Evolutionary conservation across 164 flowering plant species (phyloP), one percentile per base, ranked within the genome.

Genomic region (Vitis cinerea): DNA sequence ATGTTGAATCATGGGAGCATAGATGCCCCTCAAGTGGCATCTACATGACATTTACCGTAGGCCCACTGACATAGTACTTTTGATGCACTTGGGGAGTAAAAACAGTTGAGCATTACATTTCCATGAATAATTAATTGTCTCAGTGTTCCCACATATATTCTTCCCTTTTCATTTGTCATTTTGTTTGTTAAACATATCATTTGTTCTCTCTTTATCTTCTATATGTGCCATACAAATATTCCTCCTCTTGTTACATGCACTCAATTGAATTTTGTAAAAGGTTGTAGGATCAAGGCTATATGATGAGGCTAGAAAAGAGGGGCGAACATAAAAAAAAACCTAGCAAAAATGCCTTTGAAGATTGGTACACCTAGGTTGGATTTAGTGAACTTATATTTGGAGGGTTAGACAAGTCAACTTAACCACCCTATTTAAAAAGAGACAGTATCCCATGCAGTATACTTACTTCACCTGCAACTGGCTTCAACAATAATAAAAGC

Each of bases 401-500:
- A 53, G n/a, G 56, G 56, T 14, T 53, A 53, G 14, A 12, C 15
- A 14, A 53, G 56, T 53, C 56, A 53, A 53, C 6, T 14, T 53
- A 53, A 53, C 15, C 56, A 13, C n/a, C 15, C 15, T 13, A 14
- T 53, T 53, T 13, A 53, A 13, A 6, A 53, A 12, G 14, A 13
- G n/a, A 53, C 56, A 13, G 13, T 53, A n/a, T 12, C 56, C 31
- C 49, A 55, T 19, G 53, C 15, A 6, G 19, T 48, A 48, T 59
- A 57, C 31, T 23, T 48, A 31, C 50, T 54, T n/a, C 60, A 58
- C 16, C 59, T 63, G 70, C 64, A 74, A 59, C 66, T 55, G 50
- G 50, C 50, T 61, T 66, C 29, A 29, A 61, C 49, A 63, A 70
- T 56, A 70, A 65, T 75, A 62, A 72, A 77, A 64, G 76, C 83